Evolutionary conservation across 2,329 filamentous ascomycete species (phyloP), one percentile per base, ranked within the genome.

Genomic region (Epichloe scottii): DNA sequence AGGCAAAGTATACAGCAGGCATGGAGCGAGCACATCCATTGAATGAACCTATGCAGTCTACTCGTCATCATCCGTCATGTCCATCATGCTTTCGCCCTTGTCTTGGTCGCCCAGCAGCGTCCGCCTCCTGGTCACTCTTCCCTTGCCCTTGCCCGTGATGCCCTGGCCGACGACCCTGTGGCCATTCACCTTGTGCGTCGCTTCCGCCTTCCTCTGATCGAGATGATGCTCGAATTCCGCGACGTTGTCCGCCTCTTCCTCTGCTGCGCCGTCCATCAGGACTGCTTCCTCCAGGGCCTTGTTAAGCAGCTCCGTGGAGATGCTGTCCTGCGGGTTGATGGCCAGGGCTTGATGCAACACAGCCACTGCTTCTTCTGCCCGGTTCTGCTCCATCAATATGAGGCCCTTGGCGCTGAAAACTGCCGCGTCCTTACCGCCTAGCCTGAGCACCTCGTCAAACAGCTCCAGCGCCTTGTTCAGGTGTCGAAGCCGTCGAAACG

Each of bases 371-470:
- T 94, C 85, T 59, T 85, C 85, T 0, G 81, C 79, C 48, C 80
- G 76, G 15, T 80, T 81, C 57, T 89, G 74, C 60, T 95, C 89
- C 58, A 97, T 77, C 50, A 91, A 75, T 12, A 95, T 85, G 15
- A 97, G 73, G 0, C 88, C 91, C 60, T 95, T 91, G 11, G 89
- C 84, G 46, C 81, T 80, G 62, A 95, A 93, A 3, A 93, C 79
- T 33, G 81, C 77, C 1, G 86, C 77, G 56, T 93, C 86, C 57
- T 90, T 89, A 42, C 85, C 85, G 7, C 89, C 88, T 45, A 87
- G 79, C 12, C 91, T 77, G 33, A 96, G 75, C 33, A 95, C 93
- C 60, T 90, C 84, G 56, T 96, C 87, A 60, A 96, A 97, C 62
- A 91, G 80, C 2, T 74, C 76, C 11, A 97, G 75, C 0, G 91